Percentiles rank a stretch among this genome's conserved stretches.
phyloP scores from a whole-genome alignment of 169 alveolate genomes.

The Theileria parva region DNA sequence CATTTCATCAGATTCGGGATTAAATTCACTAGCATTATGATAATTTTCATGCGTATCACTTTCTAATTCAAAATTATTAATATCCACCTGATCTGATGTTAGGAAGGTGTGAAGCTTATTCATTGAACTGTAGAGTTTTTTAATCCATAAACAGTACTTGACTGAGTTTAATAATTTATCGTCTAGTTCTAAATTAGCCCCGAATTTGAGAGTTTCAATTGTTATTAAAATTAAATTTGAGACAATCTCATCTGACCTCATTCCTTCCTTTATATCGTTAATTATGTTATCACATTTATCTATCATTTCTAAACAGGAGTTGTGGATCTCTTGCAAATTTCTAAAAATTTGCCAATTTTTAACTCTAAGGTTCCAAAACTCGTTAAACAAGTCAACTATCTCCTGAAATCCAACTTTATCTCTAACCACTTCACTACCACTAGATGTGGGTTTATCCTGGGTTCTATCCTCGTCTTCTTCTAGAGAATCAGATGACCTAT shows the following conservation, averaged over 20 bases:
- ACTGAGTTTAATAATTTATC: background rate
- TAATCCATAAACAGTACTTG: conserved; percentile 20
- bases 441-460: background rate
- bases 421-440: background rate
- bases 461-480: background rate
- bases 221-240: conserved; percentile 38
- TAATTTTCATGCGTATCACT: background rate
- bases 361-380: conserved; percentile 28
- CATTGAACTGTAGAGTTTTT: conserved; percentile 11
- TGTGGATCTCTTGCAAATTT: conserved; percentile 37
- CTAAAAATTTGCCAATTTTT: conserved; percentile 49
- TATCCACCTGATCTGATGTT: background rate
- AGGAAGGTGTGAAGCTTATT: background rate
- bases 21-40: too few species aligned
- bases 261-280: conserved; percentile 23
- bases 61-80: background rate
- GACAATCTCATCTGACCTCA: conserved; percentile 40
- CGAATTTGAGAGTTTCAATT: conserved; percentile 44
- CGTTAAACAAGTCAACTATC: conserved; percentile 31
- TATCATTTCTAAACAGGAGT: conserved; percentile 26
- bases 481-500: background rate
- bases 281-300: conserved; percentile 12
- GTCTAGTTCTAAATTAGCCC: conserved; percentile 44
- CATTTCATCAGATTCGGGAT: background rate
- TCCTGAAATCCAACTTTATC: conserved; percentile 13